Evolutionary conservation across 2,329 filamentous ascomycete genomes (phyloP), one percentile per base, ranked within the genome.

Genomic region (Aspergillus sp.): DNA sequence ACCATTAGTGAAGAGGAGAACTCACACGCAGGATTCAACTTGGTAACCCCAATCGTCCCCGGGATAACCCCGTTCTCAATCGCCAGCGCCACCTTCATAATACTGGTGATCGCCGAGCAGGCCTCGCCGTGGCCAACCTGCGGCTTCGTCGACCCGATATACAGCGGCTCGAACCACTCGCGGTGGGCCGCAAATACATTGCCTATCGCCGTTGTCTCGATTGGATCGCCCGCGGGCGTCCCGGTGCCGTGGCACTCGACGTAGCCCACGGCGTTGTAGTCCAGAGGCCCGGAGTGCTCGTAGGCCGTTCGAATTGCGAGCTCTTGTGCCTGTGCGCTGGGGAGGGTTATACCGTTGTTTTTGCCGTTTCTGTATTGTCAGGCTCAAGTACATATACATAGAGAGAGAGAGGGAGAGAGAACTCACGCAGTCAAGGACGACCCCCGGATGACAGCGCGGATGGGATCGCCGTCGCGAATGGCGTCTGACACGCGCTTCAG

Each of bases 41-140:
- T 30, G 26, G 26, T 30, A 11, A 36, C 34, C 12, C 34, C 34
- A 36, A 36, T 36, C 4, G 34, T 36, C 12, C 12, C 34, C 5
- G 34, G 34, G 34, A 36, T 36, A 5, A n/a, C 6, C 12, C 34
- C 34, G 2, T 36, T 36, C 15, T 36, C 34, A 13, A 36, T 13
- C 4, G 34, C 34, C 34, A 36, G 4, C 13, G 15, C 34, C 12
- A 36, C 63, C 48, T 78, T 78, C 5, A 73, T 55, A 1, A 75
- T 39, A 3, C 65, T 66, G 0, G 69, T 67, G 9, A 75, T n/a
- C 3, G 69, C 73, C 45, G 68, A 67, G 5, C 68, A 66, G 2
- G 64, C 70, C 55, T 76, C 74, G 0, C 65, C 65, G 54, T 76
- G 74, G 0, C 74, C 74, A 15, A 74, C 62, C 1, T 68, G 53